phyloP scores from a whole-genome alignment of 441 rosid genomes.

The Gossypium gossypioides region DNA sequence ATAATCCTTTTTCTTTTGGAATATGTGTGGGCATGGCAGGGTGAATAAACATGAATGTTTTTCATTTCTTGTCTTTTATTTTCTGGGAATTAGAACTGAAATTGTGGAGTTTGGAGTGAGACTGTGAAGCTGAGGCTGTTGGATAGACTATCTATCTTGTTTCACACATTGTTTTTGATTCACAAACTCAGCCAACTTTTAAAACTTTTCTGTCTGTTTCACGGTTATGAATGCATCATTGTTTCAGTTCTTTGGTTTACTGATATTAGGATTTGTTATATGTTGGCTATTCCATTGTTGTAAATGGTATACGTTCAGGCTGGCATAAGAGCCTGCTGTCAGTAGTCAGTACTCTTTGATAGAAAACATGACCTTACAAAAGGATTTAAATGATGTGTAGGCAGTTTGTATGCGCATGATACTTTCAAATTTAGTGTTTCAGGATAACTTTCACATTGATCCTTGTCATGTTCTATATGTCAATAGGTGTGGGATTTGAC shows the following conservation, averaged over 20 bases:
- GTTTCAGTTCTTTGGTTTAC: not conserved
- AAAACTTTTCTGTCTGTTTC: constrained; percentile 1
- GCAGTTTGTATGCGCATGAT: not conserved
- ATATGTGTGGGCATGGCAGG: not conserved
- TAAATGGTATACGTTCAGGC: not conserved
- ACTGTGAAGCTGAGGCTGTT: not conserved
- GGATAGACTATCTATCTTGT: not conserved
- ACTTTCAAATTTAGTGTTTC: not conserved
- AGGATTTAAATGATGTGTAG: not conserved
- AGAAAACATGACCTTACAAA: not conserved
- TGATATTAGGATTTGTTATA: not conserved
- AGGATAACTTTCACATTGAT: constrained; percentile 4
- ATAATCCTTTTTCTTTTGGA: not conserved
- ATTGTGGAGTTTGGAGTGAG: not conserved
- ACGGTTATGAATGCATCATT: not conserved
- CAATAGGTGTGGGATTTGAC: constrained; percentile 95
- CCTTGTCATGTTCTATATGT: constrained; percentile 9
- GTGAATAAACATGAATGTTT: not conserved
- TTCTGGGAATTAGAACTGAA: not conserved
- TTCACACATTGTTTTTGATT: not conserved
- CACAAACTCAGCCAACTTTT: not conserved
- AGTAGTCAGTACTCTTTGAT: not conserved
- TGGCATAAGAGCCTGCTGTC: not conserved
- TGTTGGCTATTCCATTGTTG: not conserved
- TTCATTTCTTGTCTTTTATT: not conserved